Evolutionary conservation across 2,329 filamentous ascomycete species (phyloP).

Genomic region (Diaporthe velutina): DNA sequence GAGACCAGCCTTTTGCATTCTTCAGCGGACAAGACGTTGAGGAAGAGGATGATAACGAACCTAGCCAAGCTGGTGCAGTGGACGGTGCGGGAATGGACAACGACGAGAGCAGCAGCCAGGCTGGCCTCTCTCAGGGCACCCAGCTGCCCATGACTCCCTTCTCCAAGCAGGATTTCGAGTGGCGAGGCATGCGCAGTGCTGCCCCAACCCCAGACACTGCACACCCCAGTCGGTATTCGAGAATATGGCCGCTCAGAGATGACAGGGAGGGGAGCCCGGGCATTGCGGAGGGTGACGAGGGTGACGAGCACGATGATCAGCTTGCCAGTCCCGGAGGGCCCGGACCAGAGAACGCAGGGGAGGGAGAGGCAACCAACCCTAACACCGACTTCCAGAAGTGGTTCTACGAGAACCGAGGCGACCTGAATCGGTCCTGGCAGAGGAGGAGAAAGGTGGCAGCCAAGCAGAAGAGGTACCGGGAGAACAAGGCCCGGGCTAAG

Average conservation of each 20-base stretch:
- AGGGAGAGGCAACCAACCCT: conserved; percentile 43
- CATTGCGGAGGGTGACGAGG: conserved; percentile 55
- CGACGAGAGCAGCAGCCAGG: conserved; percentile 43
- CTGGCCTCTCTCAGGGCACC: conserved; percentile 37
- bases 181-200: conserved; percentile 82
- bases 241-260: conserved; percentile 66
- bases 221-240: conserved; percentile 75
- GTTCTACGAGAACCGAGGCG: conserved; percentile 77
- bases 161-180: conserved; percentile 82
- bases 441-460: conserved; percentile 70
- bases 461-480: conserved; percentile 76
- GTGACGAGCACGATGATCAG: conserved; percentile 49
- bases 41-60: conserved; percentile 53
- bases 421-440: conserved; percentile 77
- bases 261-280: conserved; percentile 58
- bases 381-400: conserved; percentile 70
- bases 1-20: conserved; percentile 80
- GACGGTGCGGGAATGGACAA: conserved; percentile 44
- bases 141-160: conserved; percentile 83
- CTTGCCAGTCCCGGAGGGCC: conserved; percentile 44
- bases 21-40: conserved; percentile 69
- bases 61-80: conserved; percentile 58
- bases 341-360: conserved; percentile 46
- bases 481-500: conserved; percentile 69
- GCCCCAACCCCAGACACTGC: conserved; percentile 96